These are phyloP conservation scores for Maudiozyma bulderi DNA, from an alignment of 805 yeast species.

Conservation along the genomic window DNA sequence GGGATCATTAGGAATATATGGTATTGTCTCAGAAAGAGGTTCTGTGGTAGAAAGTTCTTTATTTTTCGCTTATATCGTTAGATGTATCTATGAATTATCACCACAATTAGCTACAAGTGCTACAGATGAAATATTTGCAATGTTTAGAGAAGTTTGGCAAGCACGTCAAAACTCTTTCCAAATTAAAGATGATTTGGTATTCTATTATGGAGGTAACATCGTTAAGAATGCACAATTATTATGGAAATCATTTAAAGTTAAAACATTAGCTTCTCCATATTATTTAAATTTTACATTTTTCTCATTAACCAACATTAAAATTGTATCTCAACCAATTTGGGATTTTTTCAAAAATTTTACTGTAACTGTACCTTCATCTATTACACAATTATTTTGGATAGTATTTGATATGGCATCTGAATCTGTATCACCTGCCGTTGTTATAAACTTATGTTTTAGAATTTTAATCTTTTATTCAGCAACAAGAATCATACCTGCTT, in stretches of 20 bases:
- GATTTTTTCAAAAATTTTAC: constrained; percentile 23
- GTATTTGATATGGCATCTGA: constrained; percentile 40
- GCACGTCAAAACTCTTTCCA: constrained; percentile 26
- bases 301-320: constrained; percentile 5
- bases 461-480: constrained; percentile 84
- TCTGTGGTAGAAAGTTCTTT: constrained; percentile 85
- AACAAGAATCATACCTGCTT: constrained; percentile 81
- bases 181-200: constrained; percentile 26
- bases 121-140: constrained; percentile 33
- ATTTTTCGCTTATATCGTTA: constrained; percentile 81
- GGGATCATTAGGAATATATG: constrained; percentile 65
- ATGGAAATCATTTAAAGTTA: constrained; percentile 22
- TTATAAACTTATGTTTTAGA: constrained; percentile 75
- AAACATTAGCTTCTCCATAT: constrained; percentile 4
- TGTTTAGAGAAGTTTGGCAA: constrained; percentile 32
- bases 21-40: constrained; percentile 74
- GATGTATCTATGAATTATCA: constrained; percentile 85
- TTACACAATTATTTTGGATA: constrained; percentile 20
- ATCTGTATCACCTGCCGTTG: constrained; percentile 71
- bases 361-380: constrained; percentile 24
- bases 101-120: constrained; percentile 68
- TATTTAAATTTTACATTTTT: constrained; percentile 1
- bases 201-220: constrained; percentile 22
- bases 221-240: constrained; percentile 19
- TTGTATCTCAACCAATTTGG: constrained; percentile 22